Conservation (phyloP, 2,329 filamentous ascomycete species). For the Aspergillus vadensis region DNA sequence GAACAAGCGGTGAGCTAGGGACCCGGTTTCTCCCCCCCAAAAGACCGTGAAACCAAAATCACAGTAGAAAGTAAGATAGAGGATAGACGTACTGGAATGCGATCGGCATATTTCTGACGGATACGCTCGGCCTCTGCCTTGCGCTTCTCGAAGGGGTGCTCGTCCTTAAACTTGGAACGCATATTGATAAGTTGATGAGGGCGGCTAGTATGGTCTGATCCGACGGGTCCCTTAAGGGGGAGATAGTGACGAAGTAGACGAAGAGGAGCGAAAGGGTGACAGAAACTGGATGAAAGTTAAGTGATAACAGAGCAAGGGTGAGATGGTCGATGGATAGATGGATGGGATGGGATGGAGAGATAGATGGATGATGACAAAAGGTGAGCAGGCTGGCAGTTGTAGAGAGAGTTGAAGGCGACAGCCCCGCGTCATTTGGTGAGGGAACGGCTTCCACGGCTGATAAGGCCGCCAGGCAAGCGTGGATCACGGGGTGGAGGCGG, state of each 20-base stretch:
- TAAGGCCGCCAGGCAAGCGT: conserved; percentile 20
- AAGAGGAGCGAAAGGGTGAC: conserved; percentile 11
- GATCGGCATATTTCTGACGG: conserved; percentile 97
- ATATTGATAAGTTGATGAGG: conserved; percentile 57
- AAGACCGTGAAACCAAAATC: background rate
- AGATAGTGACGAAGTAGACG: conserved; percentile 8
- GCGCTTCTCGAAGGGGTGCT: conserved; percentile 99
- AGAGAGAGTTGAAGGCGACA: conserved; percentile 23
- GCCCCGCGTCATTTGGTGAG: conserved; percentile 32
- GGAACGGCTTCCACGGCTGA: conserved; percentile 16
- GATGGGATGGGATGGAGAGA: conserved; percentile 20
- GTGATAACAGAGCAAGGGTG: conserved; percentile 12
- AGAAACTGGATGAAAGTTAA: conserved; percentile 16
- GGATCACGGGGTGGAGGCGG: conserved; percentile 29
- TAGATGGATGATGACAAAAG: conserved; percentile 35
- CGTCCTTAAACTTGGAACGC: conserved; percentile 99
- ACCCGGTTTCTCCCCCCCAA: background rate
- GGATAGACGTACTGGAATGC: conserved; percentile 77
- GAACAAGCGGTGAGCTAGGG: conserved; percentile 35
- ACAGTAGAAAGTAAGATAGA: background rate
- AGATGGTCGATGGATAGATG: conserved; percentile 18
- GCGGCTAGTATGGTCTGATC: background rate
- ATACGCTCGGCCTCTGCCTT: conserved; percentile 99
- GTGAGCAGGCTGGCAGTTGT: conserved; percentile 11
- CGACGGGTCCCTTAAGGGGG: background rate